These are phyloP conservation scores for Dactylellina drechsleri DNA, from an alignment of 2,329 filamentous ascomycete genomes.

Conservation along the genomic window DNA sequence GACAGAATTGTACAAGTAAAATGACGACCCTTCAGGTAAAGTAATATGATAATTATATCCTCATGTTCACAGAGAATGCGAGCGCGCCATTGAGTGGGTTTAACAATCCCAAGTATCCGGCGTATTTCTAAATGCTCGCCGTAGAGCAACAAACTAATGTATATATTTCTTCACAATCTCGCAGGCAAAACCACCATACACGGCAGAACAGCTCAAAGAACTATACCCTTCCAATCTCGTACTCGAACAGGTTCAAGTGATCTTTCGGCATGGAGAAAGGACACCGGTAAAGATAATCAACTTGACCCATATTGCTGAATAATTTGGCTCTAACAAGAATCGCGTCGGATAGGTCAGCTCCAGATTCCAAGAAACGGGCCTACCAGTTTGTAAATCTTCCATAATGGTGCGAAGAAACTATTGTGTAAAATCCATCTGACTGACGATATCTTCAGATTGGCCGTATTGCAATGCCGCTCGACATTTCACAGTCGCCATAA, in stretches of 20 bases:
- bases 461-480: conserved; percentile 85
- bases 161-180: neutral
- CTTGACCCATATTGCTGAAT: neutral
- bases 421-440: neutral
- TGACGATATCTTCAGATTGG: conserved; percentile 70
- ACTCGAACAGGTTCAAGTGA: conserved; percentile 88
- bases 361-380: conserved; percentile 83
- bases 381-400: conserved; percentile 64
- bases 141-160: neutral
- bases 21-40: conserved; percentile 43
- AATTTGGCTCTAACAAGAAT: neutral
- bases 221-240: conserved; percentile 84
- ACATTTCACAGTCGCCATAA: conserved; percentile 73
- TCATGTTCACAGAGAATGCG: neutral
- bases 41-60: neutral
- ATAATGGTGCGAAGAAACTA: neutral
- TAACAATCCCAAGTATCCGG: neutral
- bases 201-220: conserved; percentile 77
- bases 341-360: conserved; percentile 69
- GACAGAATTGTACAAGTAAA: neutral
- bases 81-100: conserved; percentile 5
- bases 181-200: conserved; percentile 78
- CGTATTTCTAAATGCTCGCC: neutral
- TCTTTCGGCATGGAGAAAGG: conserved; percentile 77
- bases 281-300: conserved; percentile 9